phyloP scores from a whole-genome alignment of 768 basidiomycete genomes.

The Pleurotus djamor region DNA sequence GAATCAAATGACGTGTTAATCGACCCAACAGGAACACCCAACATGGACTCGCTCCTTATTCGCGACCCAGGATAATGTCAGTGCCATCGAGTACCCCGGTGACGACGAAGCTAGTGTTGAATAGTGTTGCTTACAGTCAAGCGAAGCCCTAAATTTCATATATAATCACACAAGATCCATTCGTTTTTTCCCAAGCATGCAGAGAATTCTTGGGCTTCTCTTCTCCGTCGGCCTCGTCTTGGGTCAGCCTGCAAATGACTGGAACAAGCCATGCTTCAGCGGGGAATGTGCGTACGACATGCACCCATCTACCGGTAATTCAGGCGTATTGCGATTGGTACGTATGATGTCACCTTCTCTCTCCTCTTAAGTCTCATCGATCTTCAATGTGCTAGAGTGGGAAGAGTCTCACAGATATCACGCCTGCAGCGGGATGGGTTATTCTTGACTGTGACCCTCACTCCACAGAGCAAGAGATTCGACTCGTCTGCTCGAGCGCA shows the following conservation, averaged over 20 bases:
- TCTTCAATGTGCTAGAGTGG: slow-evolving; percentile 7
- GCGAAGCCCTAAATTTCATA: too few relatives aligned
- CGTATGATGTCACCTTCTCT: not conserved
- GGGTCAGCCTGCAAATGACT: not conserved
- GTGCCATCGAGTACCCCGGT: too few relatives aligned
- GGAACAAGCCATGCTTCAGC: slow-evolving; percentile 7
- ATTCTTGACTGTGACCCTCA: slow-evolving; percentile 30
- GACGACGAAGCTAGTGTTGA: too few relatives aligned
- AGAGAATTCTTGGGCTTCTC: too few relatives aligned
- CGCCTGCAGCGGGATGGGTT: slow-evolving; percentile 32
- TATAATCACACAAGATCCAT: too few relatives aligned
- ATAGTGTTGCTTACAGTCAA: too few relatives aligned
- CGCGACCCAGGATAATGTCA: too few relatives aligned
- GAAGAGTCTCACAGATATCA: slow-evolving; percentile 17
- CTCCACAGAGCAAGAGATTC: slow-evolving; percentile 25
- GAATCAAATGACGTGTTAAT: too few relatives aligned
- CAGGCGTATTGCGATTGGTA: slow-evolving; percentile 11
- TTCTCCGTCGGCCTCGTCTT: not conserved
- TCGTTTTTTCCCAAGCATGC: too few relatives aligned
- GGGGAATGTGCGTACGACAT: slow-evolving; percentile 4
- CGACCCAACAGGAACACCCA: too few relatives aligned
- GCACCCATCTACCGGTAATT: slow-evolving; percentile 3
- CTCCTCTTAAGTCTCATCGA: not conserved
- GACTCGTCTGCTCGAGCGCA: slow-evolving; percentile 22
- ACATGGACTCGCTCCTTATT: too few relatives aligned